Evolutionary conservation across 495 filamentous ascomycete species (phyloP).

Genomic region (Aspergillus coremiiformis): DNA sequence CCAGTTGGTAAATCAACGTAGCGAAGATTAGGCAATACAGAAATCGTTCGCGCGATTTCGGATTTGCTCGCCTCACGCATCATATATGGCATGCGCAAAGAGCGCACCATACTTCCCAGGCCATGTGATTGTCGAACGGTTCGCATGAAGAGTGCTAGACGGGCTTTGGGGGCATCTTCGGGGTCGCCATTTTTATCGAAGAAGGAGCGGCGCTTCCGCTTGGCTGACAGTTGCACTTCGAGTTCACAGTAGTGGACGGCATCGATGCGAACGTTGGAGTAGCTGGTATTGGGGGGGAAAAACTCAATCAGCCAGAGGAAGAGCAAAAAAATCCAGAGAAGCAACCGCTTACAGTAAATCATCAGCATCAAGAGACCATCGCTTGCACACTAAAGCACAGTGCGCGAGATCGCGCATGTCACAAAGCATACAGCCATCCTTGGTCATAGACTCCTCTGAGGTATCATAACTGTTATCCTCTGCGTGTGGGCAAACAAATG

Average conservation of each 20-base stretch:
- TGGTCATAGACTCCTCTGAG: conserved; percentile 73
- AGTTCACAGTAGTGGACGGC: conserved; percentile 89
- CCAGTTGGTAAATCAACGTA: conserved; percentile 84
- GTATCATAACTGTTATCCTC: conserved; percentile 68
- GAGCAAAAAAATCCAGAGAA: not conserved
- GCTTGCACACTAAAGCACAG: conserved; percentile 62
- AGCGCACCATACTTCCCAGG: conserved; percentile 59
- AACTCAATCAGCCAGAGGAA: not conserved
- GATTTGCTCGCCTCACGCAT: conserved; percentile 79
- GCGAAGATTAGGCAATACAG: conserved; percentile 73
- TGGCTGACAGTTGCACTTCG: conserved; percentile 70
- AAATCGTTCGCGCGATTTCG: conserved; percentile 77
- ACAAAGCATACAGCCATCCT: conserved; percentile 90
- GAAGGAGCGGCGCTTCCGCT: conserved; percentile 65
- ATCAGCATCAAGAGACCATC: conserved; percentile 56
- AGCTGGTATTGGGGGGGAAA: conserved; percentile 42
- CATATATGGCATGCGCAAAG: conserved; percentile 94
- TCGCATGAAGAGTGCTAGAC: conserved; percentile 70
- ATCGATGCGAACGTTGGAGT: conserved; percentile 85
- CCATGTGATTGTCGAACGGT: conserved; percentile 67
- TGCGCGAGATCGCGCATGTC: conserved; percentile 85
- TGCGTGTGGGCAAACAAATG: conserved; percentile 76
- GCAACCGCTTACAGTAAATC: conserved; percentile 44
- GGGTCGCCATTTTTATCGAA: conserved; percentile 69
- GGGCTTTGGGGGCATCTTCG: conserved; percentile 67